Conservation (phyloP, 2,329 filamentous ascomycete genomes). For the Saccharata proteae region DNA sequence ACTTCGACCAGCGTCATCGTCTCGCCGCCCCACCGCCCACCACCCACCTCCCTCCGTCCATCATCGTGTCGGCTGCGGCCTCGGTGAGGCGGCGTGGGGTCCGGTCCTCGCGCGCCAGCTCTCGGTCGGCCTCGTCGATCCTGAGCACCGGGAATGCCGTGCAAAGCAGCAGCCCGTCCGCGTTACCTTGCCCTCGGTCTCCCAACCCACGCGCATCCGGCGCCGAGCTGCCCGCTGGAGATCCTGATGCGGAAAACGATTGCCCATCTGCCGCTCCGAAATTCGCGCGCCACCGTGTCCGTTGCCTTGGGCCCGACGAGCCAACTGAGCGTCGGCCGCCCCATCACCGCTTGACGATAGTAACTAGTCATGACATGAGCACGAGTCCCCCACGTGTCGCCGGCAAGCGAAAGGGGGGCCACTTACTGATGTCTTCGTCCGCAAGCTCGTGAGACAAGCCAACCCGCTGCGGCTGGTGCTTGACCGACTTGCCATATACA, state of each 20-base stretch:
- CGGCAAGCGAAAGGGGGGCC: neutral
- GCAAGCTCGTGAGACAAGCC: constrained; percentile 82
- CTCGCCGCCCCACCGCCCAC: too few species aligned
- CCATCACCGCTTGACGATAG: constrained; percentile 29
- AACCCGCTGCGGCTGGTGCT: constrained; percentile 95
- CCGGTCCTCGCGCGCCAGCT: too few species aligned
- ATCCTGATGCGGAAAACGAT: neutral
- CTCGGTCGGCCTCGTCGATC: too few species aligned
- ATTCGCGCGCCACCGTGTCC: constrained; percentile 9
- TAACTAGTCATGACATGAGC: constrained; percentile 24
- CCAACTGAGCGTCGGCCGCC: constrained; percentile 1
- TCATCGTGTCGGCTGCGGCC: too few species aligned
- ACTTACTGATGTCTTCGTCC: constrained; percentile 91
- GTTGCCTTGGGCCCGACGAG: constrained; percentile 3
- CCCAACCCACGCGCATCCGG: too few species aligned
- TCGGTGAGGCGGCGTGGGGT: too few species aligned
- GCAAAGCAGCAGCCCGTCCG: too few species aligned
- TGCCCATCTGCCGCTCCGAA: constrained; percentile 7
- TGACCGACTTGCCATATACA: constrained; percentile 95
- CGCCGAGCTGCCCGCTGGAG: too few species aligned
- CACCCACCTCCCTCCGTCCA: too few species aligned
- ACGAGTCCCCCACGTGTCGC: neutral
- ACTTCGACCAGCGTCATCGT: too few species aligned
- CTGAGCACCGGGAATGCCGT: too few species aligned
- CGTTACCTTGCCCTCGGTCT: too few species aligned